Evolutionary conservation across 2,329 filamentous ascomycete genomes (phyloP), one percentile per base, ranked within the genome.

Genomic region (Monilinia aucupariae): DNA sequence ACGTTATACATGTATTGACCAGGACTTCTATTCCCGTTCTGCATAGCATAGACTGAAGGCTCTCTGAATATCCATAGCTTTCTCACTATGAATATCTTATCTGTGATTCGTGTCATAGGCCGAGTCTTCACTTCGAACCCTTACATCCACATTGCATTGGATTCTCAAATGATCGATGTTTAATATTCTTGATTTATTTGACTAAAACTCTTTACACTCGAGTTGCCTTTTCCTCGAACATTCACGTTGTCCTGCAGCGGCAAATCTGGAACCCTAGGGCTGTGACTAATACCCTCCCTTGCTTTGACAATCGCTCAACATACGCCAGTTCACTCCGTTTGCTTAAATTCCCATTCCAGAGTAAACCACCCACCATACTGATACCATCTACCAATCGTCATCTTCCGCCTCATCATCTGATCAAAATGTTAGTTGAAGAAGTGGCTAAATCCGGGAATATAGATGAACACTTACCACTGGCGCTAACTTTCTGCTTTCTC

Each of bases 401-500:
- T 91, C 86, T 68, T 91, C 87, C 69, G 81, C 81, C 75, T 92
- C 89, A 69, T 92, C 89, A 78, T 92, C 89, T 92, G 68, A 56
- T 41, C 66, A 27, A 65, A 71, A 66, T 68, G 54, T 74, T 68
- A 74, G 64, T 58, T 15, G 37, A 17, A 45, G 12, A 76, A 72
- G 6, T 30, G 64, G 70, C 62, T 22, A 30, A 39, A 27, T 48
- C 45, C 30, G 15, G 27, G 53, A 58, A 64, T 51, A 34, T 15
- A 30, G 22, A 45, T 15, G 17, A 15, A 34, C 20, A 88, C 90
- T 85, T 85, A 97, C 93, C 93, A 81, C 91, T 96, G 75, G 90
- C 88, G 78, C 90, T 91, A 74, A 97, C 93, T 81, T 96, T 96
- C 76, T 91, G 86, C 80, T 97, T 97, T 75, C 93, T 83, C 78